Evolutionary conservation across 1,284 basidiomycete species (phyloP).

Genomic region (Heterobasidion parviporum): DNA sequence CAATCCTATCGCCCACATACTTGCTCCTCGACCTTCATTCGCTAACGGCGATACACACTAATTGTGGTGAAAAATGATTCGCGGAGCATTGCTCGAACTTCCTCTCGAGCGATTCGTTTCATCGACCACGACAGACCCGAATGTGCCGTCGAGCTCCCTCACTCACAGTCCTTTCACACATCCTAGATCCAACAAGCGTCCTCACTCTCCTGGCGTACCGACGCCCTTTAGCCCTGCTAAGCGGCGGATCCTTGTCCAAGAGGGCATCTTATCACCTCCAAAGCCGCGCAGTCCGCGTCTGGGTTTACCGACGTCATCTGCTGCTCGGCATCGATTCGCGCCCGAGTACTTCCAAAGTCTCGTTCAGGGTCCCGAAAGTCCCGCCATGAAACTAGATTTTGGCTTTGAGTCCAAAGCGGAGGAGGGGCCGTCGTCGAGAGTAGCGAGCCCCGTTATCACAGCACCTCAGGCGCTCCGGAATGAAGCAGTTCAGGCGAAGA

Average conservation of each 20-base stretch:
- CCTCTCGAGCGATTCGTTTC: constrained; percentile 45
- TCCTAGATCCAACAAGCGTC: constrained; percentile 36
- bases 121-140: constrained; percentile 8
- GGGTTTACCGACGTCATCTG: constrained; percentile 14
- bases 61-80: constrained; percentile 4
- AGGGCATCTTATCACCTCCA: constrained; percentile 37
- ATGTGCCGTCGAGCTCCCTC: constrained; percentile 3
- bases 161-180: constrained; percentile 14
- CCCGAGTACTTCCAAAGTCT: constrained; percentile 20
- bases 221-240: constrained; percentile 52
- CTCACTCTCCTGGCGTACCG: constrained; percentile 43
- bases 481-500: neutral
- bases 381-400: constrained; percentile 46
- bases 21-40: too few relatives aligned
- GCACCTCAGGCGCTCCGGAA: neutral
- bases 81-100: constrained; percentile 43
- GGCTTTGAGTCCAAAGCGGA: constrained; percentile 13
- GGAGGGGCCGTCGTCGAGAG: neutral
- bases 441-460: neutral
- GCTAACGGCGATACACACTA: too few relatives aligned
- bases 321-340: constrained; percentile 12
- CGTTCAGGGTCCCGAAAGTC: constrained; percentile 26
- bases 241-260: constrained; percentile 55
- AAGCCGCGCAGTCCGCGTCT: constrained; percentile 20
- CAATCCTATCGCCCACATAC: too few relatives aligned